These are phyloP conservation scores for Penicillium angulare DNA, from an alignment of 495 filamentous ascomycete species.

Conservation along the genomic window DNA sequence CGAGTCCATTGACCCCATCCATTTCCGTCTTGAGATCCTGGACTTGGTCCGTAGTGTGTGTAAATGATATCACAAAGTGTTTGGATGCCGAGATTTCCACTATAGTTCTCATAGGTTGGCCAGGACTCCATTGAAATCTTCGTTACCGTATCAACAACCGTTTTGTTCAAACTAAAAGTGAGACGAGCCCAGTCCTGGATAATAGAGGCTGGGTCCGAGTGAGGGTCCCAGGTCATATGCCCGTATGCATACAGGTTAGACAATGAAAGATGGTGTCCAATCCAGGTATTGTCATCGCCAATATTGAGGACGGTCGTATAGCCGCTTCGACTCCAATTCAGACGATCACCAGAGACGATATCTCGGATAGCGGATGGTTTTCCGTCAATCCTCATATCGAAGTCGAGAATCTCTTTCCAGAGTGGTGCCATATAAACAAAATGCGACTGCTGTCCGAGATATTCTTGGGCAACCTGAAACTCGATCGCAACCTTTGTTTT, in stretches of 20 bases:
- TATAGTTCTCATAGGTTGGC: conserved; percentile 70
- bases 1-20: conserved; percentile 74
- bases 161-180: conserved; percentile 56
- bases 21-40: conserved; percentile 64
- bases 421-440: conserved; percentile 64
- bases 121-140: conserved; percentile 67
- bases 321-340: conserved; percentile 57
- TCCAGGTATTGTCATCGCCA: conserved; percentile 64
- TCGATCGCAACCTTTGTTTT: conserved; percentile 62
- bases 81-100: conserved; percentile 68
- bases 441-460: conserved; percentile 70
- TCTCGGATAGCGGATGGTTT: conserved; percentile 52
- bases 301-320: conserved; percentile 70
- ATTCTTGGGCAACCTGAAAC: conserved; percentile 66
- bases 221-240: conserved; percentile 61
- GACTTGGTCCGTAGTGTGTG: conserved; percentile 67
- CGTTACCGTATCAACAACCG: conserved; percentile 57
- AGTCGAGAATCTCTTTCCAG: conserved; percentile 66
- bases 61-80: conserved; percentile 67
- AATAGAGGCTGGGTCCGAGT: conserved; percentile 41
- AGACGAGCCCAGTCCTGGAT: conserved; percentile 65
- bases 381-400: conserved; percentile 61
- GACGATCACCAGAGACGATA: conserved; percentile 58
- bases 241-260: conserved; percentile 74
- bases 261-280: conserved; percentile 66